Conservation (phyloP, 2,329 filamentous ascomycete species). For the Biscogniauxia mediterranea region DNA sequence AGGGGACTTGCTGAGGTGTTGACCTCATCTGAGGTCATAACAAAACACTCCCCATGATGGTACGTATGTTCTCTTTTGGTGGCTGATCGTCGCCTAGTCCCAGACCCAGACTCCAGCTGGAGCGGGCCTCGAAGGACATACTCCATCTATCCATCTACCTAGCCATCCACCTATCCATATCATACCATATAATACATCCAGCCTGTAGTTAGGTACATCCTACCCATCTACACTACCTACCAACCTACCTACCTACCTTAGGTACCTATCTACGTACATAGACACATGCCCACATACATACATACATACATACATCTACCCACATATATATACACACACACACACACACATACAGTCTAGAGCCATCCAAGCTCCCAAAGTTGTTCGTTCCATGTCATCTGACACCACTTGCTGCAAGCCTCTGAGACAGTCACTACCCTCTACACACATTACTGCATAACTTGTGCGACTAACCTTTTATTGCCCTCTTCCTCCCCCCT, state of each 20-base stretch:
- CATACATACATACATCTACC: too few relatives aligned
- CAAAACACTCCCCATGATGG: slow-evolving; percentile 31
- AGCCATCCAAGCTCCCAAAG: too few relatives aligned
- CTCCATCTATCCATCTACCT: background rate
- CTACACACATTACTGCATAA: background rate
- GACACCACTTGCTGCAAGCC: background rate
- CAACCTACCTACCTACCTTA: too few relatives aligned
- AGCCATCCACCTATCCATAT: too few relatives aligned
- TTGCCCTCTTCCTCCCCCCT: slow-evolving; percentile 5
- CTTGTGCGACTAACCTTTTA: slow-evolving; percentile 16
- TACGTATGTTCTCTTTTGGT: slow-evolving; percentile 25
- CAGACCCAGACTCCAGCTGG: background rate
- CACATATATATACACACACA: background rate
- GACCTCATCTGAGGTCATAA: slow-evolving; percentile 29
- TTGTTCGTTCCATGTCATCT: too few relatives aligned
- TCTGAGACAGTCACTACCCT: background rate
- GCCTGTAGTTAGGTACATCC: too few relatives aligned
- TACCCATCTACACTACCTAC: too few relatives aligned
- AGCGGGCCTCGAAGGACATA: slow-evolving; percentile 1
- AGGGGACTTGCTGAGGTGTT: slow-evolving; percentile 25
- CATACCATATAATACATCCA: too few relatives aligned
- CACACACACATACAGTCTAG: background rate
- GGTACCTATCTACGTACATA: too few relatives aligned
- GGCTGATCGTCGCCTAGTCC: slow-evolving; percentile 11
- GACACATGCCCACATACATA: too few relatives aligned